Evolutionary conservation across 2,329 filamentous ascomycete species (phyloP), one percentile per base, ranked within the genome.

Genomic region (Pestalotiopsis sp.): DNA sequence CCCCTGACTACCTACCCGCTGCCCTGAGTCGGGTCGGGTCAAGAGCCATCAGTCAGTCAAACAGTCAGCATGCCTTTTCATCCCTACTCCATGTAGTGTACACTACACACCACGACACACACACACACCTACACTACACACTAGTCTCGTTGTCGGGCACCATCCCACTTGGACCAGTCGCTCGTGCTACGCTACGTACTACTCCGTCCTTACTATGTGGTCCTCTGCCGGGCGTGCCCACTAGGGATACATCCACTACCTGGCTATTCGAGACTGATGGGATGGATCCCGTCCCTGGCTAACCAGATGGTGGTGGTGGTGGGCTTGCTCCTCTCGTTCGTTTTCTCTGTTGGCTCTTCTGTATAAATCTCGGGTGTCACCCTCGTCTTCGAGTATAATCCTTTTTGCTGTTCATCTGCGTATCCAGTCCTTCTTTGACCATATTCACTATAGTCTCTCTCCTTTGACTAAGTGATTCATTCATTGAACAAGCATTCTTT

Each of bases 381-480:
- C 63, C 63, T n/a, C 63, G 7, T 31, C 45, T 49, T 38, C 63
- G 31, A 65, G 63, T 38, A 23, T 57, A 57, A 45, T 49, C 31
- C 3, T 27, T 65, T 23, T 65, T 58, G 17, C 20, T 25, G n/a
- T 55, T 39, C 23, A 14, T 66, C 52, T 20, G 13, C n/a, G 41
- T 36, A 71, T 68, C 73, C 72, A 68, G 71, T 59, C 71, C 69
- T 65, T 73, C 70, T 67, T 74, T 74, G 63, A 67, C 67, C 70
- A 71, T 74, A 68, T 67, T 70, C 55, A 71, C 39, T 74, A 71
- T 72, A 72, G 74, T 72, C 68, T 73, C 74, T 73, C 67, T 74
- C 76, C 72, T 68, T 72, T 75, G 69, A 58, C 63, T 70, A 39
- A 52, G 72, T 74, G 72, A 74, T 73, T 75, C 76, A 76, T 68